Conservation (phyloP, 176 grass and related monocot genomes). For the Echinochloa phyllopogon region DNA sequence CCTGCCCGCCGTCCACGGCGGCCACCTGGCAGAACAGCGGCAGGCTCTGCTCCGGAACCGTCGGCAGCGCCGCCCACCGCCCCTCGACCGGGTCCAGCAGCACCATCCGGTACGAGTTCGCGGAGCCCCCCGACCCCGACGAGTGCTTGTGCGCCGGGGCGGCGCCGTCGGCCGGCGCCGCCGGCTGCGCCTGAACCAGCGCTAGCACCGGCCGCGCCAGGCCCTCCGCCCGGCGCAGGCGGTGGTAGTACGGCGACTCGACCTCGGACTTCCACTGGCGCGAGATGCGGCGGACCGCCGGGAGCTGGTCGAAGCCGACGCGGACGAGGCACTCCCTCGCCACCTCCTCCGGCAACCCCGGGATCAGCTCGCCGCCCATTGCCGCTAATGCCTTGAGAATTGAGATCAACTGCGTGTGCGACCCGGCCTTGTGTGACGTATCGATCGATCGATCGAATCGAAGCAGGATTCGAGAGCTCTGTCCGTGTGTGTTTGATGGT, state of each 20-base stretch:
- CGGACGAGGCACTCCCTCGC: slow-evolving; percentile 93
- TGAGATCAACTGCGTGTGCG: background rate
- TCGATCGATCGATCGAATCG: background rate
- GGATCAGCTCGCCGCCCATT: slow-evolving; percentile 71
- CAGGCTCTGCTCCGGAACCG: slow-evolving; percentile 39
- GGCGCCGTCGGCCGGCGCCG: background rate
- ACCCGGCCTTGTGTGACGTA: background rate
- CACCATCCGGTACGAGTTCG: slow-evolving; percentile 56
- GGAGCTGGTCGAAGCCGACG: slow-evolving; percentile 70
- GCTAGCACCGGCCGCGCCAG: slow-evolving; percentile 44
- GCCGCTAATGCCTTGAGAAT: background rate
- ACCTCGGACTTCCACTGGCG: slow-evolving; percentile 77
- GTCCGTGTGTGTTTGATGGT: background rate
- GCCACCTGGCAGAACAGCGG: slow-evolving; percentile 90
- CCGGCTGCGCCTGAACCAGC: slow-evolving; percentile 43
- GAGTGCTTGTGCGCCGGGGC: slow-evolving; percentile 32
- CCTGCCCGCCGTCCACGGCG: slow-evolving; percentile 37
- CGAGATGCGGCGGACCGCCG: slow-evolving; percentile 67
- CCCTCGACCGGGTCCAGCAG: slow-evolving; percentile 57
- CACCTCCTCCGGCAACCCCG: slow-evolving; percentile 78
- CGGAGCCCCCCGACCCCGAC: background rate
- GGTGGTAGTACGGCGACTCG: slow-evolving; percentile 59
- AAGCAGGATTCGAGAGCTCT: background rate
- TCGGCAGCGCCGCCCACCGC: slow-evolving; percentile 53
- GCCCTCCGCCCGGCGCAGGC: slow-evolving; percentile 49